These are phyloP conservation scores for Zanthoxylum bungeanum DNA, from an alignment of 345 rosid species.

Conservation along the genomic window DNA sequence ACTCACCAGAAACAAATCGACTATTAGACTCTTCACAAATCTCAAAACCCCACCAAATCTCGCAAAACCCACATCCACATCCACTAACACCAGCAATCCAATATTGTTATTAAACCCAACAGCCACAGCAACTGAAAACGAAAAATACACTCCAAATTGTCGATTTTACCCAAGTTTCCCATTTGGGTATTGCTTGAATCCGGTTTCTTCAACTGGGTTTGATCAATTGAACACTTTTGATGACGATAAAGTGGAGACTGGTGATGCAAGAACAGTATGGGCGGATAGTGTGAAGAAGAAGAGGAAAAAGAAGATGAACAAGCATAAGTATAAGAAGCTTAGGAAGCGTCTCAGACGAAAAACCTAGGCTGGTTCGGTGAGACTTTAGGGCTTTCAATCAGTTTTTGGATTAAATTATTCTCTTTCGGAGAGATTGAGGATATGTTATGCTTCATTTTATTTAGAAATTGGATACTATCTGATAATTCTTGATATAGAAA, in stretches of 20 bases:
- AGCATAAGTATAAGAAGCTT: slow-evolving; percentile 84
- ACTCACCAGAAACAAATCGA: slow-evolving; percentile 27
- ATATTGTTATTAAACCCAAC: slow-evolving; percentile 10
- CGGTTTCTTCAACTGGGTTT: slow-evolving; percentile 23
- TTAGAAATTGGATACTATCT: background rate
- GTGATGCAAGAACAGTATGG: slow-evolving; percentile 36
- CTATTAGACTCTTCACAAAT: slow-evolving; percentile 20
- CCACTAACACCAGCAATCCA: slow-evolving; percentile 12
- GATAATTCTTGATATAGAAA: background rate
- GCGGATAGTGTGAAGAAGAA: slow-evolving; percentile 95
- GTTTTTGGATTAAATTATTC: background rate
- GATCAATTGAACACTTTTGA: slow-evolving; percentile 11
- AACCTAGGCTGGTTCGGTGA: slow-evolving; percentile 31
- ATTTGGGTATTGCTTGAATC: slow-evolving; percentile 26
- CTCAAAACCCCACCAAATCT: slow-evolving; percentile 7
- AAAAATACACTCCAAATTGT: slow-evolving; percentile 3
- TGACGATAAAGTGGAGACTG: slow-evolving; percentile 15
- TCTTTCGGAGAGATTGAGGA: background rate
- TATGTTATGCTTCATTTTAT: background rate
- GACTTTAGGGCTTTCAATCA: background rate
- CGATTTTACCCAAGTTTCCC: slow-evolving; percentile 42
- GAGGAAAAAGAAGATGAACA: slow-evolving; percentile 98
- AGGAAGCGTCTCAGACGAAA: slow-evolving; percentile 66
- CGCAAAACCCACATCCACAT: background rate
- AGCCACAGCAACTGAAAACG: slow-evolving; percentile 8